Base-by-base conservation (phyloP, 2,329 filamentous ascomycete species). In the Apiospora pterosperma region DNA sequence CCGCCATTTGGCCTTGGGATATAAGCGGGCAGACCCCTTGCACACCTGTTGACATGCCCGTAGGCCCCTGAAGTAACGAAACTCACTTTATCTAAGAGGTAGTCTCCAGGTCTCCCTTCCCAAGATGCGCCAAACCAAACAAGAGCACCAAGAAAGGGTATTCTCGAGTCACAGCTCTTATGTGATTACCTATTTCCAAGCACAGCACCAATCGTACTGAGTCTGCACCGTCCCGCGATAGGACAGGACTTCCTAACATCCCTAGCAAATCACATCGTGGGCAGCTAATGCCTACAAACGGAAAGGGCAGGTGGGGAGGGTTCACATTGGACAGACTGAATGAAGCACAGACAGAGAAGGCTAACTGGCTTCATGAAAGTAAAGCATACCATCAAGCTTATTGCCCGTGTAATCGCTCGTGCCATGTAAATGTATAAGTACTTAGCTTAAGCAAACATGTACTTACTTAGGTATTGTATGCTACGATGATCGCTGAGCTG, bases 81-180 rank as follows among this genome's bases (percentile, higher is more conserved):
- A n/a, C 7, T 21, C 19, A 8, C 25, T 55, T 34, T 55, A 28
- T 34, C n/a, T n/a, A 5, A 34, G 16, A 55, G 7, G 19, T 11
- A 16, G 7, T 55, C 6, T 4, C 48, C 28, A 5, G 25, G 19
- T 5, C n/a, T 12, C 25, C 25, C 48, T n/a, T 12, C 48, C 25
- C 48, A 55, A 34, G 16, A 28, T 52, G 21, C 14, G 16, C 48
- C 16, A 10, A 16, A 19, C 28, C 48, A 55, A 34, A 55, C 48
- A 28, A 55, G 48, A 34, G 21, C 7, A 12, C 12, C 48, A 55
- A 19, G 34, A 34, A 55, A 34, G 48, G 28, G 48, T n/a, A 34
- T 34, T n/a, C 76, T 80, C 79, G 79, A 81, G 78, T 80, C 78
- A 73, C 69, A 67, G 63, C 65, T 60, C 71, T 72, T 75, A 70